These are phyloP conservation scores for Coemansia sp. DNA, from an alignment of 192 early-diverging fungal species.

Conservation along the genomic window DNA sequence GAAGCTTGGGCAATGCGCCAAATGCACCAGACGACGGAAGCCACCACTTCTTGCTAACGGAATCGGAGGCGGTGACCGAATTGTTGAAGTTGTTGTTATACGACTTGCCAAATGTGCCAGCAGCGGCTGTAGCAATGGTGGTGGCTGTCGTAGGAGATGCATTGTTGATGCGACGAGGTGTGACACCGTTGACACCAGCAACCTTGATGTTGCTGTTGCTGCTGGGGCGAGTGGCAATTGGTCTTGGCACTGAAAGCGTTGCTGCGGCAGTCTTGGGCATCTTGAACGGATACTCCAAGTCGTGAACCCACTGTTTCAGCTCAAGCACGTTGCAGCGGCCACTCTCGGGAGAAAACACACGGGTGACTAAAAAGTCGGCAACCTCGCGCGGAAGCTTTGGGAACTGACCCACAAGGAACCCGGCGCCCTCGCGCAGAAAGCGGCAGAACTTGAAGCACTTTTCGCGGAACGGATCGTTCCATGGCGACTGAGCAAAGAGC, in stretches of 20 bases:
- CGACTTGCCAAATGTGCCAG: constrained; percentile 19
- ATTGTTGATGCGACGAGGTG: constrained; percentile 13
- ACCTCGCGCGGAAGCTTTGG: constrained; percentile 61
- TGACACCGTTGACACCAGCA: constrained; percentile 5
- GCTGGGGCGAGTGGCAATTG: constrained; percentile 2
- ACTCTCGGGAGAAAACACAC: constrained; percentile 62
- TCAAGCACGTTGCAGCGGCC: constrained; percentile 57
- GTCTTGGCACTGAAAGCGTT: not conserved
- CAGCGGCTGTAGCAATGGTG: not conserved
- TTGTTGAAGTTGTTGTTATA: not conserved
- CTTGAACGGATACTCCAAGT: constrained; percentile 48
- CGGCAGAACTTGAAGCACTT: constrained; percentile 62
- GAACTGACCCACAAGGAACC: constrained; percentile 62
- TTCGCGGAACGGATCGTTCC: constrained; percentile 65
- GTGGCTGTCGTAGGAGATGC: constrained; percentile 8
- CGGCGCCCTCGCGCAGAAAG: constrained; percentile 61
- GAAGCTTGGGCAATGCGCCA: constrained; percentile 14
- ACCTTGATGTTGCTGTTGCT: constrained; percentile 30
- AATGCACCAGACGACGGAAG: constrained; percentile 8
- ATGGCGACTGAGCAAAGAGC: constrained; percentile 70
- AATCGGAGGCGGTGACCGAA: constrained; percentile 4
- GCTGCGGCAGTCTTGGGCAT: constrained; percentile 13
- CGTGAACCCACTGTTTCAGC: constrained; percentile 56
- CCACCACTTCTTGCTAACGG: constrained; percentile 43
- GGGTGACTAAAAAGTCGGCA: constrained; percentile 62